These are phyloP conservation scores for Trichosanthes cucumerina DNA, from an alignment of 306 rosid genomes.

Conservation along the genomic window DNA sequence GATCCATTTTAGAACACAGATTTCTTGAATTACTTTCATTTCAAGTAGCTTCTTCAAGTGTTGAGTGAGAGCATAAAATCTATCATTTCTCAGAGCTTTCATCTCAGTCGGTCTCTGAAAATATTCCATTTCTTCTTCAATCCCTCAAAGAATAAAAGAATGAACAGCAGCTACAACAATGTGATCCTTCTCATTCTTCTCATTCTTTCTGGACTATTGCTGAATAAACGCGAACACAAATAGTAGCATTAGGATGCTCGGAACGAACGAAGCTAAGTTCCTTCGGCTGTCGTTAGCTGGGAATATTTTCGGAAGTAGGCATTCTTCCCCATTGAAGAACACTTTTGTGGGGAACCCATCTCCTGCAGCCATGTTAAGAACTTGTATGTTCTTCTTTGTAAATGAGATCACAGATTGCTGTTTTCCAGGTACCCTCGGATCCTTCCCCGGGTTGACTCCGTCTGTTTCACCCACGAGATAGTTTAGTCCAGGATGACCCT, in stretches of 20 bases:
- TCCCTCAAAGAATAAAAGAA: slow-evolving; percentile 31
- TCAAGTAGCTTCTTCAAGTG: not conserved
- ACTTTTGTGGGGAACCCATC: slow-evolving; percentile 91
- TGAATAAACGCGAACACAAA: slow-evolving; percentile 26
- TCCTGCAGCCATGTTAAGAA: slow-evolving; percentile 42
- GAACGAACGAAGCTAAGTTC: slow-evolving; percentile 19
- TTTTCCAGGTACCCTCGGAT: slow-evolving; percentile 92
- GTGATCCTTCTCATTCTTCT: not conserved
- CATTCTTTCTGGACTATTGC: slow-evolving; percentile 19
- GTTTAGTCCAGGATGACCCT: slow-evolving; percentile 61
- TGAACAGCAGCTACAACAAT: slow-evolving; percentile 20
- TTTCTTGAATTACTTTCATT: not conserved
- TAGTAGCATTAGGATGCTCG: slow-evolving; percentile 23
- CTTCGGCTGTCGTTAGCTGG: slow-evolving; percentile 41
- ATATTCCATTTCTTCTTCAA: not conserved
- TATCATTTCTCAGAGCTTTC: not conserved
- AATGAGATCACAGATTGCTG: slow-evolving; percentile 91
- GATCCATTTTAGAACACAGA: not conserved
- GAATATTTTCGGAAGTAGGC: slow-evolving; percentile 53
- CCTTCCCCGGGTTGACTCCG: slow-evolving; percentile 49
- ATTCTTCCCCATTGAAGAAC: slow-evolving; percentile 90
- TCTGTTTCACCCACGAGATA: slow-evolving; percentile 80
- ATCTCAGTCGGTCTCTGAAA: not conserved
- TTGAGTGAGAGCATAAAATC: not conserved
- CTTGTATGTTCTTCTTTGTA: slow-evolving; percentile 68